Evolutionary conservation across 164 flowering plant species (phyloP), one percentile per base, ranked within the genome.

Genomic region (Piper longum): DNA sequence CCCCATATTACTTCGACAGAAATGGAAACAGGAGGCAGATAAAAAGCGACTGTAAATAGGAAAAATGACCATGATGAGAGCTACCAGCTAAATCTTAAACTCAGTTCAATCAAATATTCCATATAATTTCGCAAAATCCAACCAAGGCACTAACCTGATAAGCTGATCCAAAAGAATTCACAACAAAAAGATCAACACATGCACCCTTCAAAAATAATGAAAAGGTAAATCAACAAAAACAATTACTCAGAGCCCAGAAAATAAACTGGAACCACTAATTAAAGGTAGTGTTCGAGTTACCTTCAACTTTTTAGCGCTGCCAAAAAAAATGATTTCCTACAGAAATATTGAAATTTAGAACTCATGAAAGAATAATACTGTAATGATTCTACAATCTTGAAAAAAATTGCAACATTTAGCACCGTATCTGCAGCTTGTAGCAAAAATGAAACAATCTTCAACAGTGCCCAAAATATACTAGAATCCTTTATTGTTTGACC

Each of bases 351-450:
- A 63, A 36, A 19, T 11, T 57, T 26, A 57, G 36, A 11, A 4
- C 6, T 57, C 14, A 36, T 26, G 16, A 13, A 14, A 55, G 16
- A 13, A 26, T 7, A 57, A 12, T 4, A 11, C 60, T 57, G 60
- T 26, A 6, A 57, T 7, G 16, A n/a, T 7, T 26, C 26, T 57
- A 13, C 26, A 26, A 26, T 14, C 17, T n/a, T 4, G 17, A 11
- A 16, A 41, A 57, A 57, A 26, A 4, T 57, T 57, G 60, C 60
- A 57, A 86, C 98, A 97, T 93, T 93, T 65, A 93, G 73, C 13
- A 93, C 86, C 13, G 97, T 85, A 70, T 90, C 98, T 59, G 87
- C 97, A 57, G 97, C 98, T 90, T 93, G 98, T 61, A 93, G 73
- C 56, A 93, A 69, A 77, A 88, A 93, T 45, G 98, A 93, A 64